Evolutionary conservation across 2,329 filamentous ascomycete genomes (phyloP).

Genomic region (Bertia moriformis): DNA sequence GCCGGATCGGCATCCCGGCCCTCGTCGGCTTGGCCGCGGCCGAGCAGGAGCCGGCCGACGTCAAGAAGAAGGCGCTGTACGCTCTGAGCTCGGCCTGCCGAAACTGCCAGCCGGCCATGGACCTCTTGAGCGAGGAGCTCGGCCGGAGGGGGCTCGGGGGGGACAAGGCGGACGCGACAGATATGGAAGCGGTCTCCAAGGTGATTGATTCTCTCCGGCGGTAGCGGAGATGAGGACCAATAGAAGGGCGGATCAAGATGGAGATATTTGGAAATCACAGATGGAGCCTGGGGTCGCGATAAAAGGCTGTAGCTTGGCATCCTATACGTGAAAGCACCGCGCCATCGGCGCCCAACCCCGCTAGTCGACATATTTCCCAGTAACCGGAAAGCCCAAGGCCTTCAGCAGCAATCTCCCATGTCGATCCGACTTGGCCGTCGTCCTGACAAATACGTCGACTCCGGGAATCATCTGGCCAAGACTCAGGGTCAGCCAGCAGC

Average conservation of each 20-base stretch:
- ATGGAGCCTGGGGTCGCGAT: too few species aligned
- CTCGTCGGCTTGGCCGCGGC: constrained; percentile 52
- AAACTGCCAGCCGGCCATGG: constrained; percentile 78
- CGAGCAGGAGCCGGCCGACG: constrained; percentile 42
- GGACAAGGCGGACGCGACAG: constrained; percentile 57
- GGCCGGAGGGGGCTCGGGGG: constrained; percentile 36
- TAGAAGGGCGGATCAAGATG: too few species aligned
- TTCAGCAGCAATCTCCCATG: constrained; percentile 67
- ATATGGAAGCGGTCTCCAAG: constrained; percentile 76
- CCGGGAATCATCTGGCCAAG: constrained; percentile 83
- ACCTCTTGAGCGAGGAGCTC: constrained; percentile 49
- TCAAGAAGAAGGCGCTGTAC: constrained; percentile 76
- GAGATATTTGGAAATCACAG: too few species aligned
- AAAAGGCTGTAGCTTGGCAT: too few species aligned
- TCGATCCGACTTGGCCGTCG: constrained; percentile 68
- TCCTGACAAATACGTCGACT: constrained; percentile 70
- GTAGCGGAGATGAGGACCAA: too few species aligned
- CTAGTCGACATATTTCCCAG: constrained; percentile 47
- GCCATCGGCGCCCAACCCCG: too few species aligned
- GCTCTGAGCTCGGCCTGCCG: constrained; percentile 73
- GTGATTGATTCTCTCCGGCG: constrained; percentile 56
- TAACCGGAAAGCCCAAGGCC: constrained; percentile 65
- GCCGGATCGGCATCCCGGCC: constrained; percentile 55
- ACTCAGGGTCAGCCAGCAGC: constrained; percentile 8
- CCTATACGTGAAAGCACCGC: too few species aligned